These are phyloP conservation scores for Zymoseptoria brevis DNA, from an alignment of 2,329 filamentous ascomycete genomes.

Conservation along the genomic window DNA sequence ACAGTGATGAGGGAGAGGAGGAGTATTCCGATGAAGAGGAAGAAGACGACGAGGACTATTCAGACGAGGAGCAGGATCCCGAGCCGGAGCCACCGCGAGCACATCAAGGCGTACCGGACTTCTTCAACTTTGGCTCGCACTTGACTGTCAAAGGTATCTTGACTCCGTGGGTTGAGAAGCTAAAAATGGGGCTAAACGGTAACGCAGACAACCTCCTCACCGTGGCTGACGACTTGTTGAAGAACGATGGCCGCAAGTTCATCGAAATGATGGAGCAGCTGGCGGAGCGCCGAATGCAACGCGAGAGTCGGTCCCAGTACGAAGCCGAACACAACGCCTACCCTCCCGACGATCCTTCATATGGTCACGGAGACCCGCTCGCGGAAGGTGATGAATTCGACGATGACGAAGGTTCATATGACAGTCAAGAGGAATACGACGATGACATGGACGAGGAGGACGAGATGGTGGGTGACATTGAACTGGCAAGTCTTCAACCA, in stretches of 20 bases:
- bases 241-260: conserved; percentile 98
- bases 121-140: conserved; percentile 96
- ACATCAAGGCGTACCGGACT: conserved; percentile 60
- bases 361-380: conserved; percentile 61
- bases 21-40: conserved; percentile 58
- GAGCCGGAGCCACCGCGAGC: conserved; percentile 51
- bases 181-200: conserved; percentile 30
- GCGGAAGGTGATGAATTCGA: conserved; percentile 70
- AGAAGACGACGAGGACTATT: conserved; percentile 57
- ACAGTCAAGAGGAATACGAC: conserved; percentile 56
- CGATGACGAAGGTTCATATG: conserved; percentile 63
- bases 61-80: conserved; percentile 53
- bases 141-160: conserved; percentile 76
- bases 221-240: conserved; percentile 93
- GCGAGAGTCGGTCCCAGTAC: conserved; percentile 80
- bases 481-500: conserved; percentile 17
- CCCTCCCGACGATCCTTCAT: conserved; percentile 37
- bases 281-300: conserved; percentile 91
- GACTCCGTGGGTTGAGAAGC: conserved; percentile 30
- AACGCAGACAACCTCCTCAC: conserved; percentile 87
- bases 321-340: conserved; percentile 50
- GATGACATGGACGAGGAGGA: conserved; percentile 53
- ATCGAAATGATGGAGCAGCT: conserved; percentile 99
- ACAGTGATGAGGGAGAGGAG: conserved; percentile 50
- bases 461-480: conserved; percentile 46